Evolutionary conservation across 2,329 filamentous ascomycete genomes (phyloP), one percentile per base, ranked within the genome.

Genomic region (Aspergillus eucalypticola): DNA sequence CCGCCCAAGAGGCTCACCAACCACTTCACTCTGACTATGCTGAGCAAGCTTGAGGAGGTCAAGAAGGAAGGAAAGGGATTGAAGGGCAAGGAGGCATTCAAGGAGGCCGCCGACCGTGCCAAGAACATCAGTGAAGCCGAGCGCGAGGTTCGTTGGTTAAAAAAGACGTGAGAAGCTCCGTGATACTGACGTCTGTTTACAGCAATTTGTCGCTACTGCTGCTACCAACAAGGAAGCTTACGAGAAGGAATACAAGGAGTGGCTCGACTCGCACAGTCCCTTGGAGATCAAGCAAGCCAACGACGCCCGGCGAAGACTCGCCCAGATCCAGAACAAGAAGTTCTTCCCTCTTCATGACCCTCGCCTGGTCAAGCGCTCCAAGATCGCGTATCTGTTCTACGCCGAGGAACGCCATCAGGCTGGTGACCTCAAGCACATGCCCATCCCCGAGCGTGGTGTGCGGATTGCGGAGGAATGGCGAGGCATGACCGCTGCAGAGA

Each of bases 261-360:
- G 85, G 84, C 71, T 90, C 19, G 71, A 81, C 32, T 75, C 72
- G 3, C 74, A 87, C 68, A 84, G 84, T 1, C 81, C 84, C 8
- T 76, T 83, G 5, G 71, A 88, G 68, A 88, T 90, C 66, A 76
- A 76, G 49, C 60, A 78, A 3, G 87, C 88, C 59, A 90, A 90
- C 71, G 68, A 64, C 10, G 88, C 88, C 10, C 84, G 88, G 39
- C 60, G 41, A 27, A 64, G 55, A n/a, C 70, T 81, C 8, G 56
- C 58, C 0, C 67, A 61, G 25, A 62, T 75, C 50, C 65, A 58
- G 10, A 41, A 64, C 3, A 67, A 67, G 48, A 63, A 58, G 44
- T 60, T 64, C 25, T 25, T 41, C 1, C 51, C 54, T 6, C 79
- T 89, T 56, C 61, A 75, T 5, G 88, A 90, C 68, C 79, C 84